phyloP scores from a whole-genome alignment of 805 yeast genomes.

The Saccharomycopsis lassenensis region DNA sequence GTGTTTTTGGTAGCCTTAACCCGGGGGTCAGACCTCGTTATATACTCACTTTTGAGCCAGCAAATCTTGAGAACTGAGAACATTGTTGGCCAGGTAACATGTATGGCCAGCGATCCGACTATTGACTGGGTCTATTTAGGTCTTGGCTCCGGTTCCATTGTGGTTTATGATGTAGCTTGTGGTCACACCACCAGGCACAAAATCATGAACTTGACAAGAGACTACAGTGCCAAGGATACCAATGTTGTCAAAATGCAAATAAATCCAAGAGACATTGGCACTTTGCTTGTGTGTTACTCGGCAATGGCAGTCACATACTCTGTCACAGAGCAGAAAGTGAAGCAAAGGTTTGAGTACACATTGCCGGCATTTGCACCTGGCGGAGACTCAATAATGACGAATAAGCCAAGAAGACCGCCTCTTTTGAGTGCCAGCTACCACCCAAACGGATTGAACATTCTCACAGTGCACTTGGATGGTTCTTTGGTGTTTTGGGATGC shows the following conservation, averaged over 20 bases:
- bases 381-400: constrained; percentile 35
- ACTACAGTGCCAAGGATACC: constrained; percentile 23
- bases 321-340: constrained; percentile 43
- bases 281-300: constrained; percentile 61
- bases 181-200: constrained; percentile 54
- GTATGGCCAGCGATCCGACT: constrained; percentile 73
- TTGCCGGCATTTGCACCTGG: constrained; percentile 64
- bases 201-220: constrained; percentile 63
- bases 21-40: constrained; percentile 44
- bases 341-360: constrained; percentile 46
- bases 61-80: constrained; percentile 47
- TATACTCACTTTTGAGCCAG: constrained; percentile 60
- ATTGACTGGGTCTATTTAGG: constrained; percentile 84
- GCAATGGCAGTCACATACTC: constrained; percentile 60
- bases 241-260: constrained; percentile 34
- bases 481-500: constrained; percentile 91
- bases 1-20: constrained; percentile 70
- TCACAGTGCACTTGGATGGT: constrained; percentile 74
- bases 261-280: constrained; percentile 86
- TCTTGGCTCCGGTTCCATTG: constrained; percentile 58
- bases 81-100: constrained; percentile 56
- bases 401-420: constrained; percentile 30
- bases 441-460: constrained; percentile 82
- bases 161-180: constrained; percentile 74
- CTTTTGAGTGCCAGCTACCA: constrained; percentile 60